phyloP scores from a whole-genome alignment of 2,329 filamentous ascomycete genomes.

The Aureobasidium sp. region DNA sequence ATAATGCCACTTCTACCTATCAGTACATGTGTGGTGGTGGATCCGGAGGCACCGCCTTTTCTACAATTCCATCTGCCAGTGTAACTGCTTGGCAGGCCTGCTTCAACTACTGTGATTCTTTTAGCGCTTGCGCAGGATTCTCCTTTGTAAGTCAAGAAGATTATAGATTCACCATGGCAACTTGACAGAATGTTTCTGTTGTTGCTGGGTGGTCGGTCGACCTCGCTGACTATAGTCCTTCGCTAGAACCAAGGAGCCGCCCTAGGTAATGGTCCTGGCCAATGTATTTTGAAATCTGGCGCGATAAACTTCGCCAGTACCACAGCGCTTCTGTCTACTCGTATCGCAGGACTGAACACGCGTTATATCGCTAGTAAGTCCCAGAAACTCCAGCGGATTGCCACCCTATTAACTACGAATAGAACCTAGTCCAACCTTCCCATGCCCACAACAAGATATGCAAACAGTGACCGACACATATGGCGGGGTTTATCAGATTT shows the following conservation, averaged over 20 bases:
- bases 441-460: too few relatives aligned
- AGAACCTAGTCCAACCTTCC: too few relatives aligned
- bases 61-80: neutral
- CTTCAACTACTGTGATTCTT: neutral
- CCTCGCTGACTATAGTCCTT: neutral
- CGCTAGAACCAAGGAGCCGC: neutral
- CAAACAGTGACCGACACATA: too few relatives aligned
- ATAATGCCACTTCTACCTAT: neutral
- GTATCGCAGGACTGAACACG: neutral
- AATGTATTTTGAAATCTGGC: neutral
- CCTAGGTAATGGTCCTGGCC: neutral
- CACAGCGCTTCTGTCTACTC: neutral
- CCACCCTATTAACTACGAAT: too few relatives aligned
- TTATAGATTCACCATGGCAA: too few relatives aligned
- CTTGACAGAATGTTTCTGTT: neutral
- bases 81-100: neutral
- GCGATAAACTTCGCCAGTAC: neutral
- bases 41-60: neutral
- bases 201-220: neutral
- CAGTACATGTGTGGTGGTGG: neutral
- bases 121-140: neutral
- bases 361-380: neutral
- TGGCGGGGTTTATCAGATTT: conserved; percentile 5
- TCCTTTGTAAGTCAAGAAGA: neutral
- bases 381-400: too few relatives aligned